phyloP scores from a whole-genome alignment of 768 basidiomycete genomes.

The Lactarius quietus region DNA sequence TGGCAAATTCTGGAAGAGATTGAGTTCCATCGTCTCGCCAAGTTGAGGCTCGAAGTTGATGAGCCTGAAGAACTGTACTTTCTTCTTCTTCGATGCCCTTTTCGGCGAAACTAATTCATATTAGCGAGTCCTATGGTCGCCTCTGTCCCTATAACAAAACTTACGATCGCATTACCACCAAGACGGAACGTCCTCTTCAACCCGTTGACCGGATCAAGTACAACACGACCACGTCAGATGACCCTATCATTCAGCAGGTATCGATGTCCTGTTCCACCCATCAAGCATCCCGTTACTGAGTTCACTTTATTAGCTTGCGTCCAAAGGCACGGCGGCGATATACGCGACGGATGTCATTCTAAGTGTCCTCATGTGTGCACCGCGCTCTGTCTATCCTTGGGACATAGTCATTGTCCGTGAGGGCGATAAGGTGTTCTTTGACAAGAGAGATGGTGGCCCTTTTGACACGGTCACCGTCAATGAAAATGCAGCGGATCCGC shows the following conservation, averaged over 20 bases:
- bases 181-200: slow-evolving; percentile 87
- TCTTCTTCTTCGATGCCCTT: background rate
- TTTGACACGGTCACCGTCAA: slow-evolving; percentile 98
- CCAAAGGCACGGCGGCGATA: slow-evolving; percentile 76
- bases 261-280: slow-evolving; percentile 19
- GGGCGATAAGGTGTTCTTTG: slow-evolving; percentile 90
- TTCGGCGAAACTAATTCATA: slow-evolving; percentile 9
- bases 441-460: slow-evolving; percentile 96
- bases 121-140: slow-evolving; percentile 82
- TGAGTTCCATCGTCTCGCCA: slow-evolving; percentile 88
- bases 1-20: slow-evolving; percentile 98
- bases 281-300: slow-evolving; percentile 9
- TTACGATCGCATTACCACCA: slow-evolving; percentile 94
- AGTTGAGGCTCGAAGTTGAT: slow-evolving; percentile 91
- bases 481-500: slow-evolving; percentile 96
- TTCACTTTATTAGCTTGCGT: slow-evolving; percentile 55
- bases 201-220: slow-evolving; percentile 93
- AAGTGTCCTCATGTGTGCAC: slow-evolving; percentile 92
- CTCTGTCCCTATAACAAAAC: slow-evolving; percentile 90
- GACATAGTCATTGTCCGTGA: slow-evolving; percentile 95
- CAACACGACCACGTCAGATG: slow-evolving; percentile 96
- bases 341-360: slow-evolving; percentile 96
- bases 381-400: slow-evolving; percentile 96
- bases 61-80: slow-evolving; percentile 86
- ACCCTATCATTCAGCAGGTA: slow-evolving; percentile 93